Conservation (phyloP, 495 filamentous ascomycete species). For the Penicillium macrosclerotiorum region DNA sequence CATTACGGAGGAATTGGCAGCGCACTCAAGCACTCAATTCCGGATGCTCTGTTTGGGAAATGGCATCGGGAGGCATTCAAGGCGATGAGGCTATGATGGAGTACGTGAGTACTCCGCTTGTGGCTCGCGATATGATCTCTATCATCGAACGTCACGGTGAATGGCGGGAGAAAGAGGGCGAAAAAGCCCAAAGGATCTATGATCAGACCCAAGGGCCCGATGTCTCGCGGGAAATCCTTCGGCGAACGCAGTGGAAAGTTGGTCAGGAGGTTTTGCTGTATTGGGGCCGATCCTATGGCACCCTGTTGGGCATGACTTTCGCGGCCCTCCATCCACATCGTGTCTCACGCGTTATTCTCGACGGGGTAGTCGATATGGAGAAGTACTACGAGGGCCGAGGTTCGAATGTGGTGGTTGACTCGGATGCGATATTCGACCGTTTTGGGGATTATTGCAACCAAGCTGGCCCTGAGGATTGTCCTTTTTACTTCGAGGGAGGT, state of each 20-base stretch:
- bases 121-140: slow-evolving; percentile 50
- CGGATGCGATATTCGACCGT: slow-evolving; percentile 45
- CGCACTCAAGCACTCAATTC: slow-evolving; percentile 42
- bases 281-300: slow-evolving; percentile 70
- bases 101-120: slow-evolving; percentile 46
- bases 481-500: slow-evolving; percentile 39
- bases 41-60: slow-evolving; percentile 33
- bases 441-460: slow-evolving; percentile 50
- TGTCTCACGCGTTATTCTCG: slow-evolving; percentile 47
- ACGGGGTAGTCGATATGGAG: slow-evolving; percentile 53
- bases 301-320: slow-evolving; percentile 58
- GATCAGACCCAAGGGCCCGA: slow-evolving; percentile 32
- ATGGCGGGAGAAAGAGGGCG: slow-evolving; percentile 39
- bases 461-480: slow-evolving; percentile 39
- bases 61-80: slow-evolving; percentile 18
- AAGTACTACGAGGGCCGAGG: slow-evolving; percentile 44
- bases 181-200: slow-evolving; percentile 22
- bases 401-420: slow-evolving; percentile 44
- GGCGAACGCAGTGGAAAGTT: slow-evolving; percentile 29
- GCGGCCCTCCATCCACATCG: slow-evolving; percentile 54
- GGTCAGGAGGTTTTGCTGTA: slow-evolving; percentile 53
- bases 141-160: slow-evolving; percentile 51
- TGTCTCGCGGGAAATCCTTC: slow-evolving; percentile 22
- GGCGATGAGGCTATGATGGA: slow-evolving; percentile 39
- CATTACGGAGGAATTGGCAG: slow-evolving; percentile 48